A percentile compares a stretch with the other conserved stretches of the same genome.
Evolutionary conservation across 129 eudicot species (phyloP).

Genomic region (Pittosporum tobira): DNA sequence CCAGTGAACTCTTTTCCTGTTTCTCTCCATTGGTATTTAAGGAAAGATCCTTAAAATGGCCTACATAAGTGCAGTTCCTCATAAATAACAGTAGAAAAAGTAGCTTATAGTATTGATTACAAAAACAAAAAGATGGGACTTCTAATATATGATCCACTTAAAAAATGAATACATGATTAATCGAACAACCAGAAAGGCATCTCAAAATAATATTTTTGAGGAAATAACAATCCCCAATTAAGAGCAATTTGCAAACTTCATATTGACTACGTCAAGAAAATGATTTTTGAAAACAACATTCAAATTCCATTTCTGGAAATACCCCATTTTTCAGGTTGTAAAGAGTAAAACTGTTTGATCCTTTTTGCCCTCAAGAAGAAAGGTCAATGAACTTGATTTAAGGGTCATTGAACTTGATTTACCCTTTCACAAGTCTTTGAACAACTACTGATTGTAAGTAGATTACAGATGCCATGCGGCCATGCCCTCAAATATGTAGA

Average conservation of each 20-base stretch:
- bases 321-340: not conserved
- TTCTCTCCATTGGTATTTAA: conserved; percentile 7
- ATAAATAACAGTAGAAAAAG: not conserved
- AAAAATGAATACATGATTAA: not conserved
- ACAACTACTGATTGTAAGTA: not conserved
- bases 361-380: not conserved
- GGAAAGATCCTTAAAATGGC: not conserved
- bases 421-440: not conserved
- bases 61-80: not conserved
- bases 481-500: not conserved
- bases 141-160: not conserved
- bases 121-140: not conserved
- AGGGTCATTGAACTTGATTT: not conserved
- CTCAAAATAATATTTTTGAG: too few relatives aligned
- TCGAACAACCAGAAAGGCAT: too few relatives aligned
- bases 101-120: not conserved
- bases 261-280: not conserved
- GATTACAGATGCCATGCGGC: not conserved
- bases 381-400: not conserved
- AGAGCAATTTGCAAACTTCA: not conserved
- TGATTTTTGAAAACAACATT: not conserved
- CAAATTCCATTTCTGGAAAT: not conserved
- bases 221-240: too few relatives aligned
- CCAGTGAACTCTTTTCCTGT: conserved; percentile 16
- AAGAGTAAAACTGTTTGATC: not conserved